Percentiles rank a stretch among this genome's conserved stretches.
Evolutionary conservation across 352 stramenopile genomes (phyloP).

Genomic region (Globisporangium alternatum): DNA sequence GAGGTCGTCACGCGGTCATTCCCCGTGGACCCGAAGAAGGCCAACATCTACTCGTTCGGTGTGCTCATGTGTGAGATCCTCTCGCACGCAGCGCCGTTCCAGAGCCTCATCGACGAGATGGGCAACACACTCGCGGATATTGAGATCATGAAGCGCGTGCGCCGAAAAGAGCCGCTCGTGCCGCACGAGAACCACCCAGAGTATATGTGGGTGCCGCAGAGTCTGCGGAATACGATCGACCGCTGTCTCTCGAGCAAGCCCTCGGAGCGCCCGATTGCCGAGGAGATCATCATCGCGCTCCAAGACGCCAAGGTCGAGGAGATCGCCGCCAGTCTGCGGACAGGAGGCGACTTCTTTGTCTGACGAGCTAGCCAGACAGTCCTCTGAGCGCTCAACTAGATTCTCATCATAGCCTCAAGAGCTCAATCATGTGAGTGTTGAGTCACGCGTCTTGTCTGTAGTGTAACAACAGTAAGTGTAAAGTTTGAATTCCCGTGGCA

Average conservation of each 20-base stretch:
- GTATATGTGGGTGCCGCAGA: conserved; percentile 37
- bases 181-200: conserved; percentile 46
- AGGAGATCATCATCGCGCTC: conserved; percentile 46
- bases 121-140: conserved; percentile 59
- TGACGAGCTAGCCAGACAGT: neutral
- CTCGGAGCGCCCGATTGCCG: conserved; percentile 45
- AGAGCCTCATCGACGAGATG: conserved; percentile 35
- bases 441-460: neutral
- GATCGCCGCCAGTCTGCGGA: conserved; percentile 19
- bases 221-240: conserved; percentile 40
- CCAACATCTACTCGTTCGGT: conserved; percentile 67
- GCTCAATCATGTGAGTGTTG: neutral
- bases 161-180: conserved; percentile 28
- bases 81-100: conserved; percentile 45
- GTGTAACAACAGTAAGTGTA: neutral
- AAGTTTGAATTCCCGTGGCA: neutral
- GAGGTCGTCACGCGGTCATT: conserved; percentile 48
- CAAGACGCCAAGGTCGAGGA: conserved; percentile 32
- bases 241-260: conserved; percentile 48
- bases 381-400: neutral
- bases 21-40: conserved; percentile 43
- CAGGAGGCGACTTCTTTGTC: conserved; percentile 21
- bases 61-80: conserved; percentile 62
- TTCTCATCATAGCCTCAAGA: neutral
- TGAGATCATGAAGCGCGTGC: conserved; percentile 37